Base-by-base conservation (phyloP, 148 eudicot species). In the Vaccinium macrocarpon region DNA sequence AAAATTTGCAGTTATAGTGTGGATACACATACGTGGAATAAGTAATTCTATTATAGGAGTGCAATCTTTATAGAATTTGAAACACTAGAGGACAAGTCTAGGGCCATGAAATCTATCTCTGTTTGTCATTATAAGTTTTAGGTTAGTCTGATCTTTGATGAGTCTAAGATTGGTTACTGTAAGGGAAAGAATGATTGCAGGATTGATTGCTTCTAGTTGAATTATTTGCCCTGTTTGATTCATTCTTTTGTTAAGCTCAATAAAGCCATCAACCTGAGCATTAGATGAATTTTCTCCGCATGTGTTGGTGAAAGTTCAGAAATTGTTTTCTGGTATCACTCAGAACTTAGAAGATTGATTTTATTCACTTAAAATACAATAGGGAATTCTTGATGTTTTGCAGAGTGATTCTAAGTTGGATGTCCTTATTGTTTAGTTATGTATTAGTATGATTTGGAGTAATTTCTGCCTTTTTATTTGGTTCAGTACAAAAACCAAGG, bases 401-500 rank as follows among this genome's bases (percentile, higher is more conserved):
- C 46, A 29, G 16, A 15, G n/a, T 76, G 79, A 46, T 51, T 50
- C 59, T 25, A 77, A 14, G 15, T 77, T 77, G 35, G 3, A 13
- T 8, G 11, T 51, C 35, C 10, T n/a, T 46, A 46, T n/a, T 21
- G 2, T 23, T 15, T 75, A 42, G 61, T 23, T 51, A 27, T 78
- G n/a, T 29, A 0, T 27, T 29, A 53, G 18, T 35, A 61, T 80
- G 50, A 64, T 51, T 57, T 10, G 72, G 32, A 11, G 14, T 15
- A 82, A 35, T 38, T 15, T 76, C 27, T 3, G 4, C 50, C n/a
- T 80, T 76, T 79, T 50, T 19, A 16, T 75, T 74, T 52, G 49
- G 12, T 55, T 59, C 92, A 97, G 99, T 97, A 42, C 92, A 87
- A 77, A 97, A 92, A 77, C 99, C 99, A 3, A 88, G 98, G 72